Conservation (phyloP, 768 basidiomycete genomes). For the Lactarius quietus region DNA sequence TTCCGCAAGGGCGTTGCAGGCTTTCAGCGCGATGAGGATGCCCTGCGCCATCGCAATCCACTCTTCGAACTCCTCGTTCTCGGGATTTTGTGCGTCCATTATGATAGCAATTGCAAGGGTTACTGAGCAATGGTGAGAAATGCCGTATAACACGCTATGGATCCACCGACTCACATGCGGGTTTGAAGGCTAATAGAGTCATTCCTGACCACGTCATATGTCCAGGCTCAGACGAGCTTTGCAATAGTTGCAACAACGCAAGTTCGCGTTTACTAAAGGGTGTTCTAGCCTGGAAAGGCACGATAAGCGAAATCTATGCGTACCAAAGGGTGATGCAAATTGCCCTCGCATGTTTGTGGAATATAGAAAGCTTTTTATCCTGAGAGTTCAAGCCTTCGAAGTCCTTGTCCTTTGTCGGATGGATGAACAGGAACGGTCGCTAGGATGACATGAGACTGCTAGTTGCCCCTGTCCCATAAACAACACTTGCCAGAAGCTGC, state of each 20-base stretch:
- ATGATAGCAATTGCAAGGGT: constrained; percentile 29
- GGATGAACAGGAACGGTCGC: constrained; percentile 27
- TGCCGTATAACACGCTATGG: background rate
- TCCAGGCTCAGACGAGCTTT: constrained; percentile 8
- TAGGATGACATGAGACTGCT: constrained; percentile 1
- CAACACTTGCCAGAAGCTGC: constrained; percentile 20
- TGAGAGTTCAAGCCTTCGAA: constrained; percentile 9
- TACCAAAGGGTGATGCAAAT: constrained; percentile 24
- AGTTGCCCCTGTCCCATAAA: background rate
- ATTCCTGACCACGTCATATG: constrained; percentile 21
- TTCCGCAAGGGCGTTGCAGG: constrained; percentile 23
- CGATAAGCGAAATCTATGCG: background rate
- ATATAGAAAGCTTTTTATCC: constrained; percentile 20
- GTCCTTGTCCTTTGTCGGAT: constrained; percentile 20
- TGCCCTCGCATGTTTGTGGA: constrained; percentile 21
- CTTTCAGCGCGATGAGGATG: constrained; percentile 16
- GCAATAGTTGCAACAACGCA: constrained; percentile 20
- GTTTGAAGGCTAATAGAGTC: constrained; percentile 18
- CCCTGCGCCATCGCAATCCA: constrained; percentile 28
- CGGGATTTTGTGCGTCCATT: constrained; percentile 27
- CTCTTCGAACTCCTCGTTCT: constrained; percentile 29
- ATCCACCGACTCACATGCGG: constrained; percentile 25
- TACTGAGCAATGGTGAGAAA: constrained; percentile 19
- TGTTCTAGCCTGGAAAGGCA: background rate
- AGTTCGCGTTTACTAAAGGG: constrained; percentile 27